Conservation (phyloP, 2,329 filamentous ascomycete species). For the Magnaporthiopsis poae region DNA sequence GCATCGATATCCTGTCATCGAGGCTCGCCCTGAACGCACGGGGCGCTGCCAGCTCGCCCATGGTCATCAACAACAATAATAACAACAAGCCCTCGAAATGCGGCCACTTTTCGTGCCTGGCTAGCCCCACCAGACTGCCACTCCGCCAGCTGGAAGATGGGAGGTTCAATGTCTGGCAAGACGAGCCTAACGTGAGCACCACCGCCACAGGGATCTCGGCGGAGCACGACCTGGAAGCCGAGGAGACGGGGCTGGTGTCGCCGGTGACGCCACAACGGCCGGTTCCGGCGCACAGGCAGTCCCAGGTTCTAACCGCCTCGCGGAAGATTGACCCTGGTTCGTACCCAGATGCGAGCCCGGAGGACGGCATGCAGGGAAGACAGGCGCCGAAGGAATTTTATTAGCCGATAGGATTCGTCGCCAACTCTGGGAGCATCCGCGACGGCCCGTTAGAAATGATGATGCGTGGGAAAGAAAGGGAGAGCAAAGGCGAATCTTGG, state of each 20-base stretch:
- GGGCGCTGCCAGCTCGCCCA: neutral
- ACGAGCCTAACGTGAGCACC: neutral
- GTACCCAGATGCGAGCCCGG: neutral
- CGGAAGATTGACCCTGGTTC: neutral
- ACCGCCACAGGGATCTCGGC: neutral
- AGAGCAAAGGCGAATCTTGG: no score
- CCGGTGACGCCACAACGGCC: neutral
- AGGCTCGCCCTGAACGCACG: neutral
- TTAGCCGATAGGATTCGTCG: no score
- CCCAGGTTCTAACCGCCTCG: neutral
- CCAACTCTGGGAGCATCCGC: no score
- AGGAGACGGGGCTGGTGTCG: neutral
- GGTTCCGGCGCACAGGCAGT: neutral
- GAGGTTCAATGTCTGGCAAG: neutral
- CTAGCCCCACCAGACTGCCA: neutral
- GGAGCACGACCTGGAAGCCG: neutral
- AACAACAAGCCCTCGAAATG: neutral
- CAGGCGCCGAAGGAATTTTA: no score
- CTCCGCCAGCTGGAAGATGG: neutral
- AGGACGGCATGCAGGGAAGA: no score
- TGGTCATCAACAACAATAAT: neutral
- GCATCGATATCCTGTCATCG: conserved; percentile 8
- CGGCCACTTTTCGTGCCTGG: neutral
- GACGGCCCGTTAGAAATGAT: no score
- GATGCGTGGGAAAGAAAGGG: no score